phyloP scores from a whole-genome alignment of 768 basidiomycete species.

The Amanita rubescens region DNA sequence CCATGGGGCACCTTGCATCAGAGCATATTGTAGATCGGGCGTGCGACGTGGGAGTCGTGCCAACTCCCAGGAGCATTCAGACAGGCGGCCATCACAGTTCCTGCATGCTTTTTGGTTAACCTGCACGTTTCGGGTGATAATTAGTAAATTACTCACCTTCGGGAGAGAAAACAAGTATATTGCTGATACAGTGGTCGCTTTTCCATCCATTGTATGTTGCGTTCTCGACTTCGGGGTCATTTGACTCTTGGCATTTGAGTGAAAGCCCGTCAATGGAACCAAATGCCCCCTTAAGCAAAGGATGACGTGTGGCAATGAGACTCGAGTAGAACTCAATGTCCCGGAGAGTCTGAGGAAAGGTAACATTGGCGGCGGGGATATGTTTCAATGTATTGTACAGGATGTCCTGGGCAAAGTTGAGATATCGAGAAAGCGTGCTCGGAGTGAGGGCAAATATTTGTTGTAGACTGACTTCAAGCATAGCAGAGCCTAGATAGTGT shows the following conservation, averaged over 20 bases:
- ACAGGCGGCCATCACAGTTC: conserved; percentile 26
- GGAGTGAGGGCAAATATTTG: conserved; percentile 34
- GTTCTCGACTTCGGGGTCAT: conserved; percentile 36
- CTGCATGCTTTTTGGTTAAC: too few species aligned
- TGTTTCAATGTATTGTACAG: conserved; percentile 18
- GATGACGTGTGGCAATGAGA: conserved; percentile 21
- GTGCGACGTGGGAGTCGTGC: conserved; percentile 39
- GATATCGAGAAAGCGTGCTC: conserved; percentile 23
- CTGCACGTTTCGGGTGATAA: too few species aligned
- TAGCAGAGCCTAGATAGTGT: conserved; percentile 30
- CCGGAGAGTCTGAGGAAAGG: conserved; percentile 15
- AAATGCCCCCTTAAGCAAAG: conserved; percentile 29
- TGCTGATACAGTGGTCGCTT: conserved; percentile 31
- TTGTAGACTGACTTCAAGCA: conserved; percentile 27
- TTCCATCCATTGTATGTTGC: conserved; percentile 40
- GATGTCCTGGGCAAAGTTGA: conserved; percentile 21
- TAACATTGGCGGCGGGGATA: conserved; percentile 22
- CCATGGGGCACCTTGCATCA: conserved; percentile 27
- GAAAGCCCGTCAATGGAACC: conserved; percentile 36
- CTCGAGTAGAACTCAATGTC: conserved; percentile 20
- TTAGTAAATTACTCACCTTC: conserved; percentile 17
- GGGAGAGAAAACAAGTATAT: conserved; percentile 30
- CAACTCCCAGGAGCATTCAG: conserved; percentile 41
- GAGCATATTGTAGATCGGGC: conserved; percentile 30
- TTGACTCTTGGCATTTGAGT: conserved; percentile 27